These are phyloP conservation scores for Suillus lakei DNA, from an alignment of 768 basidiomycete species.

Conservation along the genomic window DNA sequence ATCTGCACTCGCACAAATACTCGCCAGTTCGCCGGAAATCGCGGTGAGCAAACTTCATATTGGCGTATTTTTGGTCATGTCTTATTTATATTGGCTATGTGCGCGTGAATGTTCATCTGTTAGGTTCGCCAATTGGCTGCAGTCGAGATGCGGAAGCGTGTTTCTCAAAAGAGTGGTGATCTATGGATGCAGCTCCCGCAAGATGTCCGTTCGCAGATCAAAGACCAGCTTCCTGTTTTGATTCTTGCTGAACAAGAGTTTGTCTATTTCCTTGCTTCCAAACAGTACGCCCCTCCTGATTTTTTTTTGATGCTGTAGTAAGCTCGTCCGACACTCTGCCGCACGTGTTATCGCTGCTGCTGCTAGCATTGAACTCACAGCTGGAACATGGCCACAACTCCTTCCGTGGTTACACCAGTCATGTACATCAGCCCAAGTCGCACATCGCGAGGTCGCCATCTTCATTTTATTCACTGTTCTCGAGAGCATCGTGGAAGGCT, in stretches of 20 bases:
- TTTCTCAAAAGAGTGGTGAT: slow-evolving; percentile 76
- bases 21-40: slow-evolving; percentile 82
- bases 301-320: slow-evolving; percentile 48
- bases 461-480: slow-evolving; percentile 91
- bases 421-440: slow-evolving; percentile 65
- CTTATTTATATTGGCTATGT: background rate
- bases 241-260: slow-evolving; percentile 82
- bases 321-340: slow-evolving; percentile 89
- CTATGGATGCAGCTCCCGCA: slow-evolving; percentile 79
- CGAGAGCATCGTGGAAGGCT: slow-evolving; percentile 90
- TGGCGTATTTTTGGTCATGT: slow-evolving; percentile 14
- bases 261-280: slow-evolving; percentile 27
- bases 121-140: slow-evolving; percentile 97
- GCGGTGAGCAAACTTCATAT: slow-evolving; percentile 58
- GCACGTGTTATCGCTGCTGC: slow-evolving; percentile 94
- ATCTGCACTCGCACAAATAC: slow-evolving; percentile 85
- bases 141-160: slow-evolving; percentile 94
- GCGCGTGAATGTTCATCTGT: background rate
- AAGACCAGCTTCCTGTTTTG: slow-evolving; percentile 77
- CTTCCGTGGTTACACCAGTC: slow-evolving; percentile 86
- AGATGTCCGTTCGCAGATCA: slow-evolving; percentile 80
- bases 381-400: slow-evolving; percentile 83
- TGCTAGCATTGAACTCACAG: slow-evolving; percentile 84
- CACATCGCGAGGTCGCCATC: slow-evolving; percentile 90
- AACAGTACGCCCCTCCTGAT: background rate